phyloP scores from a whole-genome alignment of 257 asterid genomes.

The Voacanga thouarsii region DNA sequence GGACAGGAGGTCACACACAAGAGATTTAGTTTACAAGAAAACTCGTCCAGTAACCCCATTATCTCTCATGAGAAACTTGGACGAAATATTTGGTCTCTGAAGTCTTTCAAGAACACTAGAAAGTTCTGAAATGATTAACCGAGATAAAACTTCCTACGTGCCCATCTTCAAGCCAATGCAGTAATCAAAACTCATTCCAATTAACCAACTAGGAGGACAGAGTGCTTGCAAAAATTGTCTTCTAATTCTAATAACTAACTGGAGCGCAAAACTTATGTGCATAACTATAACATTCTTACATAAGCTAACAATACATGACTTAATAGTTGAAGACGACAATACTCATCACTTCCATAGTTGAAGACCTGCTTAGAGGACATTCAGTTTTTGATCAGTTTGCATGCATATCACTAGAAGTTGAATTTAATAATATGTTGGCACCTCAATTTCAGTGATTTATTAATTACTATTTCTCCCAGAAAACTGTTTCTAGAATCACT shows the following conservation, averaged over 20 bases:
- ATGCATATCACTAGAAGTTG: no score
- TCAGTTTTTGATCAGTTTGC: no score
- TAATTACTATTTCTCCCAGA: no score
- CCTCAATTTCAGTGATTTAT: no score
- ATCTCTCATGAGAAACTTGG: not conserved
- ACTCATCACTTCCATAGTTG: not conserved
- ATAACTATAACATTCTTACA: not conserved
- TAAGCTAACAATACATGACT: not conserved
- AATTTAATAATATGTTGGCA: no score
- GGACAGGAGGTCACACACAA: not conserved
- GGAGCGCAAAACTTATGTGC: not conserved
- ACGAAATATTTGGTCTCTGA: not conserved
- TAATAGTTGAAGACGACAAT: not conserved
- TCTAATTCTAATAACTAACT: not conserved
- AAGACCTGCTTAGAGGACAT: no score
- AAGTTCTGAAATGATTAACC: no score
- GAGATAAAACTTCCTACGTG: not conserved
- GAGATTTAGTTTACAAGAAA: no score
- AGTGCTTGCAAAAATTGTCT: not conserved
- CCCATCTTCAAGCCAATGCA: not conserved
- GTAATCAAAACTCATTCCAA: not conserved
- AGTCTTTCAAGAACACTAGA: not conserved
- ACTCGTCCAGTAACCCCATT: not conserved
- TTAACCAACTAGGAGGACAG: not conserved
- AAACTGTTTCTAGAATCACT: no score